Conservation (phyloP, 352 stramenopile genomes). For the Phytophthora fragariae region DNA sequence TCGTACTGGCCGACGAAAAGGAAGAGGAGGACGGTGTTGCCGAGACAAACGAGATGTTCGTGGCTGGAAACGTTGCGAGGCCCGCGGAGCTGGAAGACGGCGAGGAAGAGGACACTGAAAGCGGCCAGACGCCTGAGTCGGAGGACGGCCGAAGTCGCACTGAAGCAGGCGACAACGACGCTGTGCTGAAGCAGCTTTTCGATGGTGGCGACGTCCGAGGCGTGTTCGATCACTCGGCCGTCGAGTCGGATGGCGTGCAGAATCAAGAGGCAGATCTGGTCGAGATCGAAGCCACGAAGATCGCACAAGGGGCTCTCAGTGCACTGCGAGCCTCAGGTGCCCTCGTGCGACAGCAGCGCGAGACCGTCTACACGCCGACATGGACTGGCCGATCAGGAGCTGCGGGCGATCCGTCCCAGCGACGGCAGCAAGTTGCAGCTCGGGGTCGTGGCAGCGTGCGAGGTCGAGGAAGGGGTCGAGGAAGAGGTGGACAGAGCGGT, state of each 20-base stretch:
- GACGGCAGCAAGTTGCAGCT: conserved; percentile 27
- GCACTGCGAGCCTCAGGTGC: conserved; percentile 84
- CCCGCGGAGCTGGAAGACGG: conserved; percentile 52
- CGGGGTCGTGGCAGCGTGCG: conserved; percentile 10
- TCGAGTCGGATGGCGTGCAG: conserved; percentile 89
- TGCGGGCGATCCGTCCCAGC: conserved; percentile 71
- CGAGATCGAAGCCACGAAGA: conserved; percentile 92
- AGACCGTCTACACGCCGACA: conserved; percentile 73
- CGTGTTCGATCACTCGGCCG: conserved; percentile 96
- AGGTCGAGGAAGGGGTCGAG: conserved; percentile 22
- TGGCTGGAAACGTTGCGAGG: conserved; percentile 85
- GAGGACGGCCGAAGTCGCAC: conserved; percentile 6
- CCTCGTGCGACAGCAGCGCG: conserved; percentile 71
- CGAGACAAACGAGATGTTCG: conserved; percentile 94
- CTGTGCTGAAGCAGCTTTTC: conserved; percentile 92
- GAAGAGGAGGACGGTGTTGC: conserved; percentile 70
- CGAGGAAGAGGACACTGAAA: conserved; percentile 34
- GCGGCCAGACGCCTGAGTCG: conserved; percentile 7
- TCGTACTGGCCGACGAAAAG: conserved; percentile 86
- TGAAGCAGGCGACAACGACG: conserved; percentile 74
- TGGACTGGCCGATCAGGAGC: conserved; percentile 80
- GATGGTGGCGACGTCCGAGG: conserved; percentile 91
- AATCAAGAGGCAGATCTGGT: conserved; percentile 93
- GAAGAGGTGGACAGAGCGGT: conserved; percentile 28
- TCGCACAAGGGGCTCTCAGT: conserved; percentile 87